phyloP scores from a whole-genome alignment of 768 basidiomycete genomes.

The Tulasnella sp. region DNA sequence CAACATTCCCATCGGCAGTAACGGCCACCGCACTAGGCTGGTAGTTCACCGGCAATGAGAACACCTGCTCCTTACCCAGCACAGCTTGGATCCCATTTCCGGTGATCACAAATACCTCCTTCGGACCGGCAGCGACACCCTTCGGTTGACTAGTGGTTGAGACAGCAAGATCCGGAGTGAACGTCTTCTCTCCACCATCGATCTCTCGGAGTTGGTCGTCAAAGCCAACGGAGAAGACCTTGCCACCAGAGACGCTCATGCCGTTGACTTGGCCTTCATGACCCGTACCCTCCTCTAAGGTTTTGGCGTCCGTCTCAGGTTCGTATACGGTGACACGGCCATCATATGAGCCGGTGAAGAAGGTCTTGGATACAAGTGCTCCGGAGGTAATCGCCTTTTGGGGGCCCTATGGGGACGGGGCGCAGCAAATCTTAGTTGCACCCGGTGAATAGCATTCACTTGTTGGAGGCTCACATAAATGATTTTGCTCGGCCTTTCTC shows the following conservation, averaged over 20 bases:
- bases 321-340: constrained; percentile 50
- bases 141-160: no score
- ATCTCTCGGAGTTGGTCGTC: constrained; percentile 74
- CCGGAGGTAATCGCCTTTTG: constrained; percentile 71
- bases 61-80: constrained; percentile 48
- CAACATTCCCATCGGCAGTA: constrained; percentile 26
- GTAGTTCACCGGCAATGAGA: constrained; percentile 43
- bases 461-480: constrained; percentile 51
- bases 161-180: constrained; percentile 31
- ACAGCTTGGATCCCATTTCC: constrained; percentile 52
- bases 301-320: constrained; percentile 34
- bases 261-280: constrained; percentile 65
- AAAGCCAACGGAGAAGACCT: constrained; percentile 61
- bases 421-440: no score
- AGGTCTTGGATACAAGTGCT: constrained; percentile 39
- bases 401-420: no score
- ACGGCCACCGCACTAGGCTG: constrained; percentile 50
- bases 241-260: constrained; percentile 39
- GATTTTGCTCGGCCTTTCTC: constrained; percentile 48
- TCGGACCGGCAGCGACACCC: constrained; percentile 41
- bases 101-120: constrained; percentile 58
- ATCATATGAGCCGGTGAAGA: constrained; percentile 72
- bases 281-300: constrained; percentile 24
- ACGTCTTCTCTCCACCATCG: constrained; percentile 33
- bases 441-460: no score